These are phyloP conservation scores for Encephalitozoon hellem DNA, from an alignment of 371 early-diverging fungal genomes.

Conservation along the genomic window DNA sequence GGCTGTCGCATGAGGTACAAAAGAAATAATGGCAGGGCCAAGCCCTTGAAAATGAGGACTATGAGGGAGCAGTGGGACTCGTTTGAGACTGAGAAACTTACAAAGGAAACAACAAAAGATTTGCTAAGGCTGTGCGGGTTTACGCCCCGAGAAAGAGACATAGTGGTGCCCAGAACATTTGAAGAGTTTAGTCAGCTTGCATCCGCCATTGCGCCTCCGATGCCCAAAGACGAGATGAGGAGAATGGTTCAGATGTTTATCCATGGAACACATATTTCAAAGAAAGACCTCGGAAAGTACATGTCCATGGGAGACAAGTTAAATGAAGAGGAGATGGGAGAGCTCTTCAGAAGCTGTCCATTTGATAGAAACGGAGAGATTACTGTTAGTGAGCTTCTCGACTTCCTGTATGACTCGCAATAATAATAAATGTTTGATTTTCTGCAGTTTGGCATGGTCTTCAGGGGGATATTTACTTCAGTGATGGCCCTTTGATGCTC, in stretches of 20 bases:
- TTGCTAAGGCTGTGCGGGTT: slow-evolving; percentile 25
- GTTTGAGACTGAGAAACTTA: not conserved
- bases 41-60: not conserved
- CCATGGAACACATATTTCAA: not conserved
- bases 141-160: slow-evolving; percentile 5
- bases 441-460: not conserved
- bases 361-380: slow-evolving; percentile 20
- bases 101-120: slow-evolving; percentile 11
- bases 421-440: slow-evolving; percentile 10
- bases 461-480: not conserved
- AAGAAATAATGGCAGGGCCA: not conserved
- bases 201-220: not conserved
- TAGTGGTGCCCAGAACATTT: slow-evolving; percentile 11
- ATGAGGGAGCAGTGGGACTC: slow-evolving; percentile 24
- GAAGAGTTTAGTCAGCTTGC: slow-evolving; percentile 16
- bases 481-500: not conserved
- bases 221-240: slow-evolving; percentile 14
- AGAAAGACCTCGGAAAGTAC: slow-evolving; percentile 6
- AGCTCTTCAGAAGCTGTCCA: not conserved
- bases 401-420: not conserved
- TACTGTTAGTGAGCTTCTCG: slow-evolving; percentile 9
- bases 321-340: slow-evolving; percentile 27
- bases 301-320: slow-evolving; percentile 28
- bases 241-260: not conserved
- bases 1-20: not conserved